Base-by-base conservation (phyloP, 2,329 filamentous ascomycete genomes). In the Beauveria caledonica region DNA sequence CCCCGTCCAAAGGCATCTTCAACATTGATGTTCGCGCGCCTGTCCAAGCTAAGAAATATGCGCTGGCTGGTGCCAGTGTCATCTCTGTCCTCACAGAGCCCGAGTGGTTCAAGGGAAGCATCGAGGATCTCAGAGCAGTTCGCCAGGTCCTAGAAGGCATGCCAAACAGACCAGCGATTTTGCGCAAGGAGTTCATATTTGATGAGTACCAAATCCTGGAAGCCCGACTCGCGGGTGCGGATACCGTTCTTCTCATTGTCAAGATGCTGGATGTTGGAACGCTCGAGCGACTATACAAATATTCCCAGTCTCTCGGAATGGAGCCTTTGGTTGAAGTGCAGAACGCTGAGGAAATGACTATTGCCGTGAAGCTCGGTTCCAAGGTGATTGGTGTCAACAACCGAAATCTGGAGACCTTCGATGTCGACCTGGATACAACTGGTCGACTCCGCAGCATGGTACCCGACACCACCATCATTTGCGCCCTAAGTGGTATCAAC, bases 61-160 rank as follows among this genome's bases (percentile, higher is more conserved):
- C 95, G 10, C 82, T 94, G 56, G 92, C 94, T 7, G 95, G 94
- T 15, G 94, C 94, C 52, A 97, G 93, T 71, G 91, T 96, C 44
- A 99, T 99, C 66, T 97, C 94, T 1, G 94, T 99, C n/a, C 82
- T 99, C 51, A 99, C 94, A 0, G 94, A 99, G 74, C 94, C 95
- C 0, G 89, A 97, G 70, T 99, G 94, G 94, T 99, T 99, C 80
- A 97, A 97, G 76, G 94, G 94, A 52, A 96, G 89, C 73, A 92
- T 99, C 63, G 93, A 99, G 62, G 94, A 99, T 71, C 77, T 99
- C 58, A 85, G 89, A 62, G 86, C 88, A 39, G 94, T 97, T 33
- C 86, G 94, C 49, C 89, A 93, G 73, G 92, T 90, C 53, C 78
- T 99, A n/a, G 85, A 92, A 67, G 88, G 89, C 13, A 92, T 99